phyloP scores from a whole-genome alignment of 371 early-diverging fungal genomes.

The Capillidium rhysosporum region DNA sequence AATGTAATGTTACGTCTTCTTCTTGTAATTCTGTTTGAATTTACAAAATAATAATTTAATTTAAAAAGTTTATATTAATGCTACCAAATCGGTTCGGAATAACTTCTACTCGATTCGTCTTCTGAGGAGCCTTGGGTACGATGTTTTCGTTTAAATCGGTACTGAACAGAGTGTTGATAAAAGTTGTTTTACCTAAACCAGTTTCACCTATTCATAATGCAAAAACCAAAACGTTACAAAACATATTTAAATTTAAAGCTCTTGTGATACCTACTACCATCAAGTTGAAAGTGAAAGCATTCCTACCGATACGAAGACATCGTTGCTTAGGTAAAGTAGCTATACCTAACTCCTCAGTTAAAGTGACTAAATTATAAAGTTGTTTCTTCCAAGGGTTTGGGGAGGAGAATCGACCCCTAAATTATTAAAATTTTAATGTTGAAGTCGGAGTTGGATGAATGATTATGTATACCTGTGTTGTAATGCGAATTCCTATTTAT shows the following conservation, averaged over 20 bases:
- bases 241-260: background rate
- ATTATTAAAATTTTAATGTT: background rate
- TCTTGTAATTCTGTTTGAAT: slow-evolving; percentile 65
- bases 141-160: slow-evolving; percentile 42
- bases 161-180: slow-evolving; percentile 75
- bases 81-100: slow-evolving; percentile 44
- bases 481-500: no score
- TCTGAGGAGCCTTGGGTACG: slow-evolving; percentile 25
- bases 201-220: slow-evolving; percentile 34
- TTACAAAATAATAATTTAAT: background rate
- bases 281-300: slow-evolving; percentile 44
- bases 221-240: background rate
- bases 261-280: slow-evolving; percentile 68
- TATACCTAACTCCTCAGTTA: slow-evolving; percentile 37
- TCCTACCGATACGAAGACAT: slow-evolving; percentile 32
- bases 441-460: no score
- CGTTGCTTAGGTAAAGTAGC: slow-evolving; percentile 44
- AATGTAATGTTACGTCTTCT: slow-evolving; percentile 72
- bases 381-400: slow-evolving; percentile 65
- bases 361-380: slow-evolving; percentile 17
- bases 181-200: slow-evolving; percentile 85
- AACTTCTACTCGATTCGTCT: slow-evolving; percentile 41
- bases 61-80: background rate
- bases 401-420: slow-evolving; percentile 8
- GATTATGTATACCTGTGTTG: no score